Base-by-base conservation (phyloP, 2,329 filamentous ascomycete genomes). In the Seiridium unicorne region DNA sequence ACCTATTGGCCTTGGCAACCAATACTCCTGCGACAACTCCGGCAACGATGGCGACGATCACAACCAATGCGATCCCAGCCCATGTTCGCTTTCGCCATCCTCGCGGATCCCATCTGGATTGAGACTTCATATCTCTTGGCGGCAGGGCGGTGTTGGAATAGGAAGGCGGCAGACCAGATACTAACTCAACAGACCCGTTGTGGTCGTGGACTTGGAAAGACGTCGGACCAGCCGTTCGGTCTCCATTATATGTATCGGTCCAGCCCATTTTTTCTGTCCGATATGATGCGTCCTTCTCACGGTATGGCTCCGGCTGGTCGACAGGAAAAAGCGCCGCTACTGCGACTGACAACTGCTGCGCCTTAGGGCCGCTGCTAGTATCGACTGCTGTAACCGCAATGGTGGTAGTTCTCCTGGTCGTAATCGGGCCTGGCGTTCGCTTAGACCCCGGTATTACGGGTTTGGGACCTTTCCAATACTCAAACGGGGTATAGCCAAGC, bases 81-180 rank as follows among this genome's bases (percentile, higher is more conserved):
- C 81, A 87, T 9, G 74, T 76, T 60, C 77, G 80, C 68, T 81
- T 80, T 46, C 79, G 73, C 86, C 85, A 89, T 51, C 76, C 76
- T 55, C 76, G 79, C 84, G 40, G 34, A 51, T 59, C 38, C 75
- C 73, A 74, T 42, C 72, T 74, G 44, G 68, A 64, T 44, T n/a
- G 62, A 55, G 49, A 58, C n/a, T 48, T 53, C 70, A 72, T 70
- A 48, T 58, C 46, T 61, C 58, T 62, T n/a, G 58, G 60, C 10
- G 62, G 62, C 44, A 63, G 44, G 18, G 53, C 34, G 44, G 38
- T 40, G 13, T 44, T 57, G 18, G 38, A 10, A 40, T 60, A 62
- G 1, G 60, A 57, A 26, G 60, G 53, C 8, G 60, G 60, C 11
- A 11, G 31, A 6, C 51, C 53, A 5, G 54, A 40, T 3, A 59